Evolutionary conservation across 441 rosid species (phyloP), one percentile per base, ranked within the genome.

Genomic region (Mallotus repandus): DNA sequence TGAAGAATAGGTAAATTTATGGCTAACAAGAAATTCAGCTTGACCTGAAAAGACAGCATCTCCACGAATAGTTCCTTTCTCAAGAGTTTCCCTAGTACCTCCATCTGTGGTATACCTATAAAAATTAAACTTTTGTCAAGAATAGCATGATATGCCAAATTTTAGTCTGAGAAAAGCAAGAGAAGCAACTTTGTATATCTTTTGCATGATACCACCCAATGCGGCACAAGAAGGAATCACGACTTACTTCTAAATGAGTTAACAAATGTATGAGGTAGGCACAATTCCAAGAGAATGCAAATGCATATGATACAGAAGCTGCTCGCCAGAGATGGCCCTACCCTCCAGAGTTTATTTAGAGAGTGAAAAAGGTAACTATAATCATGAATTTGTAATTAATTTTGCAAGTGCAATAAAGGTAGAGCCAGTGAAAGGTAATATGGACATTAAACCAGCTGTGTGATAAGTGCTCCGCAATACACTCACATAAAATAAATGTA

Each of bases 61-160:
- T 77, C 80, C 82, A 14, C 71, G 82, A 69, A 85, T 83, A 69
- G 96, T 89, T 83, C 99, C 99, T 82, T 89, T 91, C 83, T 85
- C 83, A 69, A 93, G 98, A 75, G 70, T 82, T 77, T 82, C 95
- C 77, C 81, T 81, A 64, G 88, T 75, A 72, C 99, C 99, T 61
- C 99, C 99, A 72, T 95, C 99, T 18, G 96, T 95, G 53, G 98
- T 95, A 76, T 95, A 95, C 80, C 99, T 92, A 82, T 67, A 71
- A 66, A 21, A 68, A 65, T 70, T 70, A 67, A 78, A 66, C 67
- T 45, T 69, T 57, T 64, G 61, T 75, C 68, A 68, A 29, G 35
- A 64, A 50, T 70, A 63, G 50, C 72, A n/a, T 48, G 45, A 52
- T 67, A 49, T 49, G 46, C 55, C 38, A 48, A 55, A 64, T 48